Percentiles rank a stretch among this genome's conserved stretches.
These are phyloP conservation scores for Mycena galopus DNA, from an alignment of 768 basidiomycete species.

Conservation along the genomic window DNA sequence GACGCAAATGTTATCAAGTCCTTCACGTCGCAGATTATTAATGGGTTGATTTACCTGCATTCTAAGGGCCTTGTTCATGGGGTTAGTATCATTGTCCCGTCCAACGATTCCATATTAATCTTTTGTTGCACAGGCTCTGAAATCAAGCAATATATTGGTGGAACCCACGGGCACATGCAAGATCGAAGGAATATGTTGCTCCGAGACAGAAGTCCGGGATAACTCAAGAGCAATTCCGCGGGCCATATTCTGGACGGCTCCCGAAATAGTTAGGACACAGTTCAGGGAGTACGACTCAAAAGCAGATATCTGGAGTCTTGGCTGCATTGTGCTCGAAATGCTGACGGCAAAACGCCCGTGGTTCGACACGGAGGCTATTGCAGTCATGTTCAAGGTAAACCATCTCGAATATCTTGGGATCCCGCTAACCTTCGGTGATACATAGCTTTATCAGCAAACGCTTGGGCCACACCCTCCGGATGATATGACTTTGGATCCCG, in stretches of 20 bases:
- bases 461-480: slow-evolving; percentile 18
- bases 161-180: slow-evolving; percentile 81
- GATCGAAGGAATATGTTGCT: slow-evolving; percentile 62
- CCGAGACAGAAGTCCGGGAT: slow-evolving; percentile 55
- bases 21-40: slow-evolving; percentile 79
- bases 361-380: slow-evolving; percentile 74
- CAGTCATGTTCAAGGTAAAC: slow-evolving; percentile 79
- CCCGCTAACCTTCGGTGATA: slow-evolving; percentile 10
- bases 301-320: slow-evolving; percentile 86
- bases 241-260: slow-evolving; percentile 81
- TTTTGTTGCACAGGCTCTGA: slow-evolving; percentile 67
- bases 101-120: neutral
- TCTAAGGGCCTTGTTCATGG: slow-evolving; percentile 77
- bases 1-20: slow-evolving; percentile 78
- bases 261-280: slow-evolving; percentile 60
- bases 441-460: slow-evolving; percentile 35
- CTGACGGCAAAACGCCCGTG: slow-evolving; percentile 83
- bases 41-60: slow-evolving; percentile 81
- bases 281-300: slow-evolving; percentile 73
- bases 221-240: slow-evolving; percentile 53
- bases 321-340: slow-evolving; percentile 87
- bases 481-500: slow-evolving; percentile 7
- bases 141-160: slow-evolving; percentile 85
- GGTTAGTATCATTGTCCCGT: slow-evolving; percentile 48
- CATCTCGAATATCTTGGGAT: slow-evolving; percentile 6